Conservation (phyloP, 139 green algal genomes). For the Edaphochlamys debaryana region DNA sequence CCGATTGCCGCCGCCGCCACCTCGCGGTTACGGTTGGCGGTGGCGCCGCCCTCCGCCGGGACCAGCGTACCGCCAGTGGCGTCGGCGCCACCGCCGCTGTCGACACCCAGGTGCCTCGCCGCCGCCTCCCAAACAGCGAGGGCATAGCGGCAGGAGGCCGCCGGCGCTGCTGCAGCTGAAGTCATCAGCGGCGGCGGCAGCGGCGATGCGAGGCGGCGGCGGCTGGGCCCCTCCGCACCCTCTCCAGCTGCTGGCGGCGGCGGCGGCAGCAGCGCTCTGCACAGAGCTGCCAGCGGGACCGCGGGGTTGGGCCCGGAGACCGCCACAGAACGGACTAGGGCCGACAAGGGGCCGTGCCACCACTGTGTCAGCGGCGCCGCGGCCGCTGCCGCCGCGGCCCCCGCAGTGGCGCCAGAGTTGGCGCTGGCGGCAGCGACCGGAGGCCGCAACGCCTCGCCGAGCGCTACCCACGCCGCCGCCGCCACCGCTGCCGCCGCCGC, state of each 20-base stretch:
- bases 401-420: too few species aligned
- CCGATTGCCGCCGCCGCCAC: background rate
- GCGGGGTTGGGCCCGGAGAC: background rate
- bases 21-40: background rate
- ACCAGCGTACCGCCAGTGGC: too few species aligned
- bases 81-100: background rate
- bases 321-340: background rate
- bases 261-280: background rate
- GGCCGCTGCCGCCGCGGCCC: too few species aligned
- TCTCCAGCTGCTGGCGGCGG: background rate
- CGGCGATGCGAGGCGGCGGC: background rate
- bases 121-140: slow-evolving; percentile 7
- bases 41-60: background rate
- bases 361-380: too few species aligned
- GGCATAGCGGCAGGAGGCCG: background rate
- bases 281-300: background rate
- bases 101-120: background rate
- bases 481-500: too few species aligned
- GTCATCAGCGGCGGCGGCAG: background rate
- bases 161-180: too few species aligned
- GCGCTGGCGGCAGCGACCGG: too few species aligned
- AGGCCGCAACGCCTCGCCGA: too few species aligned
- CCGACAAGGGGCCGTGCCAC: background rate
- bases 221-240: too few species aligned
- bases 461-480: too few species aligned